These are phyloP conservation scores for Coprinopsis strossmayeri DNA, from an alignment of 768 basidiomycete species.

Conservation along the genomic window DNA sequence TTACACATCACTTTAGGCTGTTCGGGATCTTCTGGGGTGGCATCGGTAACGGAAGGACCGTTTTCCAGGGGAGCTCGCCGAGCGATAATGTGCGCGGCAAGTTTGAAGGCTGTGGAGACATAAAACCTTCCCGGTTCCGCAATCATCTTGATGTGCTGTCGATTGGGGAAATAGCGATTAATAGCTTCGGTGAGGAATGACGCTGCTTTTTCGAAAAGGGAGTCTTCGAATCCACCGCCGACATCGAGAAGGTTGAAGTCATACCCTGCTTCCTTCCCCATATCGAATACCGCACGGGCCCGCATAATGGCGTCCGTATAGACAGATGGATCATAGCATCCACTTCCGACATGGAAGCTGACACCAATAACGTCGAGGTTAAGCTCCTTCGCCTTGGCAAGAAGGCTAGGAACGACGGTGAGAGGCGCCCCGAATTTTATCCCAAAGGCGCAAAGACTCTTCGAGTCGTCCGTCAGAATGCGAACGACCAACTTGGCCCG, in stretches of 20 bases:
- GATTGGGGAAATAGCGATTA: conserved; percentile 72
- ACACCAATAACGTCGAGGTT: conserved; percentile 86
- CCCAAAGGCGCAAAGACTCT: conserved; percentile 86
- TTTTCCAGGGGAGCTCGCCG: conserved; percentile 52
- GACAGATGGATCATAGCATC: conserved; percentile 87
- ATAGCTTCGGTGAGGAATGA: conserved; percentile 63
- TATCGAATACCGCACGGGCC: conserved; percentile 79
- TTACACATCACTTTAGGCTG: conserved; percentile 79
- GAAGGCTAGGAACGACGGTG: conserved; percentile 67
- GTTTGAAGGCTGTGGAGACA: conserved; percentile 85
- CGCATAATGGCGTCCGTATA: conserved; percentile 88
- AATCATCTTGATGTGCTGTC: conserved; percentile 67
- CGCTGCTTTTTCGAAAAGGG: conserved; percentile 77
- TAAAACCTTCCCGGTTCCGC: conserved; percentile 96
- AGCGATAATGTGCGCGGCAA: conserved; percentile 93
- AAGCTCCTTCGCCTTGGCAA: conserved; percentile 74
- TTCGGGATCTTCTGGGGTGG: conserved; percentile 21
- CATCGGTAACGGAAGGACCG: conserved; percentile 4
- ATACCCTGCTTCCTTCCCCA: conserved; percentile 79
- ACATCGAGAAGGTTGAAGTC: conserved; percentile 82
- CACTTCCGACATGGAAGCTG: conserved; percentile 97
- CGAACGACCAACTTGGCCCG: conserved; percentile 83
- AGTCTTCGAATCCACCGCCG: conserved; percentile 94
- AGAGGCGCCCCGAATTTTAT: conserved; percentile 96
- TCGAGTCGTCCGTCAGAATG: conserved; percentile 97